Evolutionary conservation across 352 stramenopile genomes (phyloP), one percentile per base, ranked within the genome.

Genomic region (Phytopythium kandeliae): DNA sequence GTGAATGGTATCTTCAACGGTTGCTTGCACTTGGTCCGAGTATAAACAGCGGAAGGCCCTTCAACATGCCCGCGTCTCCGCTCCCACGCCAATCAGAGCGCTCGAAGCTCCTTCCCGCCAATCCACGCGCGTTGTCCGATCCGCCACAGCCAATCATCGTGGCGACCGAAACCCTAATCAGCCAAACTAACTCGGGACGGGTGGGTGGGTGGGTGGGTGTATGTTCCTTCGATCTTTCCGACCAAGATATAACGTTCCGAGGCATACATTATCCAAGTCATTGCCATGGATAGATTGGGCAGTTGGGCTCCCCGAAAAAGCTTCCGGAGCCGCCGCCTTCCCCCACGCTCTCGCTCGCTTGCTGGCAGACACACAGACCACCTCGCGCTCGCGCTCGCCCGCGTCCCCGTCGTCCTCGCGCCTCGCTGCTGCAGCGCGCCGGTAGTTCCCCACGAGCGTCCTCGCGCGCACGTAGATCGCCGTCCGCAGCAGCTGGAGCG

Each of bases 191-290:
- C 22, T 4, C 11, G 48, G 46, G 22, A 33, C 15, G 22, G 15
- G 4, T 31, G 28, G 28, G 28, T 9, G 28, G 9, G 28, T 31
- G 28, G 9, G 28, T 31, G 28, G 28, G 28, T 31, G 9, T 9
- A 31, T 9, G 36, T 25, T 21, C 36, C n/a, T 75, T 76, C 63
- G 63, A 74, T 71, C 59, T 72, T 74, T 78, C 74, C 40, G 40
- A 64, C 67, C 54, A 66, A 67, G 45, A 68, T 64, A 59, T 57
- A 80, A 80, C 69, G 69, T 58, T 75, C 63, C 43, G 31, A 49
- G 12, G 35, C 65, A 78, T 77, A 82, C 48, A 59, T 53, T 61
- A 54, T 36, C n/a, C 54, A 44, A 81, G 60, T 78, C 21, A 77
- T 69, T 62, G 19, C 40, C 54, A 46, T 22, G 16, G 25, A 55